Percentiles rank a stretch among this genome's conserved stretches.
Conservation (phyloP, 2,329 filamentous ascomycete species). For the Neoascochyta sp. region DNA sequence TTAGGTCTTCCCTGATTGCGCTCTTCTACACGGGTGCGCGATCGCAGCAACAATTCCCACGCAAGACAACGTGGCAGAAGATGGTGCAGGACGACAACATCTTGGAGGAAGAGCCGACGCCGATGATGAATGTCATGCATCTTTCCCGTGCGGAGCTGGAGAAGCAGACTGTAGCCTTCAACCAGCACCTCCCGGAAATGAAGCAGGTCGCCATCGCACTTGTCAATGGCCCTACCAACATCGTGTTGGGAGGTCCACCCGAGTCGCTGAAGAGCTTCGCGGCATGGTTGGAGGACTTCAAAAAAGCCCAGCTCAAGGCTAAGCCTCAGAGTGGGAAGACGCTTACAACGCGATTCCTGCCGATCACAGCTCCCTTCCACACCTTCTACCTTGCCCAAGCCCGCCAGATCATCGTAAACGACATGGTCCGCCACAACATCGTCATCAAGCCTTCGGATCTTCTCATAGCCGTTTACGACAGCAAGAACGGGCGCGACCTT, state of each 20-base stretch:
- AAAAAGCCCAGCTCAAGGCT: constrained; percentile 8
- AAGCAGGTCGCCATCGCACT: constrained; percentile 23
- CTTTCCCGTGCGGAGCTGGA: constrained; percentile 14
- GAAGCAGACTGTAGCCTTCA: constrained; percentile 19
- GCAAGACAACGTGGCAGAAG: constrained; percentile 6
- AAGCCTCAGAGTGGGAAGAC: constrained; percentile 9
- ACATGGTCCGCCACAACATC: constrained; percentile 11
- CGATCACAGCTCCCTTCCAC: constrained; percentile 44
- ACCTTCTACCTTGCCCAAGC: constrained; percentile 29
- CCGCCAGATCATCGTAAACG: constrained; percentile 5
- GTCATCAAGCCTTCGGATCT: constrained; percentile 14
- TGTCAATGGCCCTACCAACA: constrained; percentile 28
- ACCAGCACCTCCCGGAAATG: constrained; percentile 19
- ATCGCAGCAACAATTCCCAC: constrained; percentile 17
- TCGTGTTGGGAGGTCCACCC: constrained; percentile 30
- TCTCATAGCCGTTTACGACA: constrained; percentile 16
- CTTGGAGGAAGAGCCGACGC: constrained; percentile 19
- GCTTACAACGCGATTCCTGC: constrained; percentile 39
- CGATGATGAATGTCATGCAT: constrained; percentile 30
- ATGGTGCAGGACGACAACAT: constrained; percentile 15
- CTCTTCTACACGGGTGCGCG: constrained; percentile 38
- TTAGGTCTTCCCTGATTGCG: constrained; percentile 24
- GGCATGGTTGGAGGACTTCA: constrained; percentile 21
- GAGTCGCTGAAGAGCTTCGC: constrained; percentile 27
- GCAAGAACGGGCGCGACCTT: constrained; percentile 12